Conservation (phyloP, 148 eudicot genomes). For the Camellia lanceoleosa region DNA sequence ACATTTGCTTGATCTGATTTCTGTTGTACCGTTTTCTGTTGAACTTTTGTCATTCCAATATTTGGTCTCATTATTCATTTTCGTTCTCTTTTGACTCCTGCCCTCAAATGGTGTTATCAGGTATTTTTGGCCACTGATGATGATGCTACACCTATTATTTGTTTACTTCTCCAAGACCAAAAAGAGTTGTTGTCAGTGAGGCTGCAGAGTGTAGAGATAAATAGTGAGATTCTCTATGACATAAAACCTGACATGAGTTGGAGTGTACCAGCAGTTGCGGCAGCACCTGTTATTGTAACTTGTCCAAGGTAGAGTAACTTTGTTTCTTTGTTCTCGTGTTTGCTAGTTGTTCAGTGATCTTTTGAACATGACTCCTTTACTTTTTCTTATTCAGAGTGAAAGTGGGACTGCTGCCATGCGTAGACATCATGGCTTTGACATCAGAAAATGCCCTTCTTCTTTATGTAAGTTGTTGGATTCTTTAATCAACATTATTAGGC, state of each 20-base stretch:
- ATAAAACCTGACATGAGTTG: conserved; percentile 87
- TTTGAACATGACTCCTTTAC: not conserved
- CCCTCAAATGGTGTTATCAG: conserved; percentile 29
- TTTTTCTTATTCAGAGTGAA: conserved; percentile 42
- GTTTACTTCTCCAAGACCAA: conserved; percentile 92
- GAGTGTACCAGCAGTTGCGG: conserved; percentile 89
- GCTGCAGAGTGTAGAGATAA: conserved; percentile 66
- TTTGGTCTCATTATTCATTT: not conserved
- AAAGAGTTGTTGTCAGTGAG: conserved; percentile 65
- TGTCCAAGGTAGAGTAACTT: conserved; percentile 57
- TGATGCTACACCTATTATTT: conserved; percentile 70
- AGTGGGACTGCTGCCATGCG: conserved; percentile 57
- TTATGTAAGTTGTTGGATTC: conserved; percentile 59
- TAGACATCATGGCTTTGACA: conserved; percentile 74
- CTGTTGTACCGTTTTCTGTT: too few relatives aligned
- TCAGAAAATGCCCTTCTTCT: conserved; percentile 65
- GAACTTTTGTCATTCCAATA: too few relatives aligned
- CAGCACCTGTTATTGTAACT: conserved; percentile 82
- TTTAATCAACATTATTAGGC: too few relatives aligned
- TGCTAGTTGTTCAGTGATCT: conserved; percentile 3
- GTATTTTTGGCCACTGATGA: conserved; percentile 84
- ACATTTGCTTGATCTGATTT: too few relatives aligned
- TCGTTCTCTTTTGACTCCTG: not conserved
- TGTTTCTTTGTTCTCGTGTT: conserved; percentile 9
- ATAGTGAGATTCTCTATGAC: conserved; percentile 62